Base-by-base conservation (phyloP, 768 basidiomycete species). In the Terana coerulea region DNA sequence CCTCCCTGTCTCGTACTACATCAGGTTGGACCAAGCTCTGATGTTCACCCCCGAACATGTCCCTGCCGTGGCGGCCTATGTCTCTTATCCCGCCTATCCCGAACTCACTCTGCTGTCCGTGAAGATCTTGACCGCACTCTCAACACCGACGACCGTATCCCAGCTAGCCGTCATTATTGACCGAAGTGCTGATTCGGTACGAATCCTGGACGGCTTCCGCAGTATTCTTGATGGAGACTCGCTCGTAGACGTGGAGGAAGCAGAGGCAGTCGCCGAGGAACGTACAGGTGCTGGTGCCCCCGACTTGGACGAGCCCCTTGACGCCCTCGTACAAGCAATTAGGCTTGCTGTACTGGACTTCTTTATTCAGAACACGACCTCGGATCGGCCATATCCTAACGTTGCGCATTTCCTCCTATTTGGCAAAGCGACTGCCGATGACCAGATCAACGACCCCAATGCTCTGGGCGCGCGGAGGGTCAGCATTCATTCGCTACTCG, bases 321-420 rank as follows among this genome's bases (percentile, higher is more conserved):
- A 76, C 19, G 61, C 72, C 1, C 39, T 40, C 19, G 25, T 19
- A 14, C 85, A 92, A 55, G 82, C 86, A 0, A 89, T 87, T 48
- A 71, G 90, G 31, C 70, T 88, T 1, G 82, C 88, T 0, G 83
- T 90, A 4, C 79, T 98, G 42, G 85, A 95, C 55, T 71, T 98
- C 10, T 75, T 98, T 47, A 80, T 91, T 35, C 81, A 81, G 51
- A 88, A 86, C 53, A 93, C 93, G 0, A 71, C 77, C n/a, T 64
- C 69, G 0, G 76, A 72, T 37, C 69, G 77, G 8, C 68, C 80
- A 0, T 90, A 82, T 58, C 93, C 94, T 5, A 97, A 94, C 59
- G 62, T 95, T 17, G 88, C 88, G 0, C 94, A 97, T 67, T 89
- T 91, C 69, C 71, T 98, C 10, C 76, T 97, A 19, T 90, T 95